Base-by-base conservation (phyloP, 2,329 filamentous ascomycete species). In the Hymenoscyphus salicellus region DNA sequence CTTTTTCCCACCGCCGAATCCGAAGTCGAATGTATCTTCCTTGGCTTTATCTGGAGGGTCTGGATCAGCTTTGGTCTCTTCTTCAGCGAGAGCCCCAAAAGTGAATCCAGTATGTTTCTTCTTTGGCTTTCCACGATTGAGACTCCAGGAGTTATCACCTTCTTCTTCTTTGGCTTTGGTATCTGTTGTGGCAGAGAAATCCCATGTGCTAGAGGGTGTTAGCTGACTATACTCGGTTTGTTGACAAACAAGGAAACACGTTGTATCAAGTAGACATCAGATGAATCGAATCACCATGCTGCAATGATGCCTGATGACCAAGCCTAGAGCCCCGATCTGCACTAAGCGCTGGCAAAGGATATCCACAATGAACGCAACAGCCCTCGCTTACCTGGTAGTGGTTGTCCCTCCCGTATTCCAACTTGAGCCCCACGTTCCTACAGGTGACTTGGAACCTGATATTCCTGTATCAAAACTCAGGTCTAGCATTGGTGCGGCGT, bases 401-500 rank as follows among this genome's bases (percentile, higher is more conserved):
- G 59, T 62, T 33, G 57, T 28, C 30, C 49, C 60, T 30, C 82
- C 83, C n/a, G 83, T 81, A 66, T 77, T 80, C 85, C 86, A 89
- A 68, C 80, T 84, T 65, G 82, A 81, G 38, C 85, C 85, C 86
- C 87, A 90, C 46, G 80, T 78, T 58, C 86, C 82, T 70, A 89
- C 82, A 3, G 76, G 71, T 46, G 76, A 73, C 68, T 83, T 83
- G 14, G 73, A 73, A 43, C 79, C 79, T 38, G 77, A 77, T 28
- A 75, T 73, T 30, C 74, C 77, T n/a, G 78, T 74, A 59, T 82
- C 83, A 70, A 87, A 82, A 65, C 80, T 83, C 16, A 86, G 73
- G 66, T 87, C 84, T 5, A 86, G 73, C 63, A 85, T 84, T 1
- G 86, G 84, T n/a, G 79, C 81, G 63, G 89, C 86, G 68, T 87